These are phyloP conservation scores for Moesziomyces antarcticus DNA, from an alignment of 1,284 basidiomycete genomes.

Conservation along the genomic window DNA sequence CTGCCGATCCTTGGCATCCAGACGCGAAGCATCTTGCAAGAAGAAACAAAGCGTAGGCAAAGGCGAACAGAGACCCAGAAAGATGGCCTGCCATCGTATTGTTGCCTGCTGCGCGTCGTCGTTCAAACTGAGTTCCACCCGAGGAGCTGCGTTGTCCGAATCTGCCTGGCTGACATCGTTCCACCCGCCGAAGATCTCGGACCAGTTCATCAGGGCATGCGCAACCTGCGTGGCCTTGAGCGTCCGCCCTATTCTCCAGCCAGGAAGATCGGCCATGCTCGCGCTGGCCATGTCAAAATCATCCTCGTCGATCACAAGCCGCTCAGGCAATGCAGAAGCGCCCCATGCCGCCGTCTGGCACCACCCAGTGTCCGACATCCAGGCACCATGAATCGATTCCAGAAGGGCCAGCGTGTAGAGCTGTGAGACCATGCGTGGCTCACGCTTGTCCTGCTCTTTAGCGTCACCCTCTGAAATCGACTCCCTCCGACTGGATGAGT, in stretches of 20 bases:
- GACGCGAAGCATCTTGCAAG: slow-evolving; percentile 8
- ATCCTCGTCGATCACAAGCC: slow-evolving; percentile 21
- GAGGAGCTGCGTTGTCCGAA: neutral
- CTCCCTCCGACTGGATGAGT: slow-evolving; percentile 13
- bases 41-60: slow-evolving; percentile 35
- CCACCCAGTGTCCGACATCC: slow-evolving; percentile 41
- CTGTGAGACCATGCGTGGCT: slow-evolving; percentile 30
- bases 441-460: neutral
- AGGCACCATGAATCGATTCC: slow-evolving; percentile 37
- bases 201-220: slow-evolving; percentile 47
- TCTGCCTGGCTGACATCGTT: slow-evolving; percentile 9
- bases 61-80: slow-evolving; percentile 30
- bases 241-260: slow-evolving; percentile 32
- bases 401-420: slow-evolving; percentile 33
- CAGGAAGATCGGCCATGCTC: slow-evolving; percentile 23
- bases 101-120: slow-evolving; percentile 31
- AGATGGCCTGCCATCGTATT: slow-evolving; percentile 42
- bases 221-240: slow-evolving; percentile 28
- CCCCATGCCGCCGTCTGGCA: slow-evolving; percentile 35
- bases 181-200: slow-evolving; percentile 38
- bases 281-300: slow-evolving; percentile 18
- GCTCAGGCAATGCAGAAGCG: slow-evolving; percentile 12
- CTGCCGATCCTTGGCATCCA: neutral
- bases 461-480: slow-evolving; percentile 6
- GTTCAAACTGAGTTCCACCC: slow-evolving; percentile 17